Evolutionary conservation across 2,329 filamentous ascomycete genomes (phyloP).

Genomic region (Ceratocystis colombiana): DNA sequence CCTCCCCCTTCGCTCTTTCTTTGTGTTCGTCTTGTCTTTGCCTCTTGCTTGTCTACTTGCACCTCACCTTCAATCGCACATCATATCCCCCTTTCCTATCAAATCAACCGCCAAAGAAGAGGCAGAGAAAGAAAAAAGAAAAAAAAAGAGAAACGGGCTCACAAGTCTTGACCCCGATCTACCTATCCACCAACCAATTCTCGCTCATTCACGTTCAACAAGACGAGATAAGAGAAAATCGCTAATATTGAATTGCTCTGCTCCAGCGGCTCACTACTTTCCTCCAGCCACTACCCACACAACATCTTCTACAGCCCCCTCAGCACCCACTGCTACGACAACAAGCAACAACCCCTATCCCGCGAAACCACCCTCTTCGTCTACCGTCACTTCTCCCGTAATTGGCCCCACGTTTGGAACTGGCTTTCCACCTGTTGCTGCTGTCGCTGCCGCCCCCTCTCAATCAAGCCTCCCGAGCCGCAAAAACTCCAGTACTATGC

Average conservation of each 20-base stretch:
- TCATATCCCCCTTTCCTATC: conserved; percentile 17
- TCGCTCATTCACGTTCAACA: neutral
- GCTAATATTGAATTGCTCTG: conserved; percentile 27
- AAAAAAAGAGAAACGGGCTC: neutral
- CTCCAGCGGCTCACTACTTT: conserved; percentile 29
- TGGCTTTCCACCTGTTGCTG: conserved; percentile 6
- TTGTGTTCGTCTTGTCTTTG: conserved; percentile 13
- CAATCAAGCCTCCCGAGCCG: conserved; percentile 28
- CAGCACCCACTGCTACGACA: neutral
- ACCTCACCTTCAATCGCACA: conserved; percentile 12
- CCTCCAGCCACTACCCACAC: conserved; percentile 30
- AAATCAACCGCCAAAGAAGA: conserved; percentile 6
- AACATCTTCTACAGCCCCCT: conserved; percentile 5
- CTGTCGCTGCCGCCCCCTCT: conserved; percentile 12
- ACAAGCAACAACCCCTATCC: conserved; percentile 1
- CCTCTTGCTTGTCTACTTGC: conserved; percentile 6
- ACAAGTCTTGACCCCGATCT: too few species aligned
- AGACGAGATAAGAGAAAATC: conserved; percentile 12
- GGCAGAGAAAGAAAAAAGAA: neutral
- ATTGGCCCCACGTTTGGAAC: conserved; percentile 2
- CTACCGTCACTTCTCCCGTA: neutral
- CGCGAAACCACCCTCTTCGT: conserved; percentile 9
- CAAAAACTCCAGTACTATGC: conserved; percentile 17
- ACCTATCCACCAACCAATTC: neutral
- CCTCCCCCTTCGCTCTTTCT: conserved; percentile 15